Percentiles rank a stretch among this genome's conserved stretches.
These are phyloP conservation scores for Rachicladosporium sp. DNA, from an alignment of 2,329 filamentous ascomycete genomes.

Conservation along the genomic window DNA sequence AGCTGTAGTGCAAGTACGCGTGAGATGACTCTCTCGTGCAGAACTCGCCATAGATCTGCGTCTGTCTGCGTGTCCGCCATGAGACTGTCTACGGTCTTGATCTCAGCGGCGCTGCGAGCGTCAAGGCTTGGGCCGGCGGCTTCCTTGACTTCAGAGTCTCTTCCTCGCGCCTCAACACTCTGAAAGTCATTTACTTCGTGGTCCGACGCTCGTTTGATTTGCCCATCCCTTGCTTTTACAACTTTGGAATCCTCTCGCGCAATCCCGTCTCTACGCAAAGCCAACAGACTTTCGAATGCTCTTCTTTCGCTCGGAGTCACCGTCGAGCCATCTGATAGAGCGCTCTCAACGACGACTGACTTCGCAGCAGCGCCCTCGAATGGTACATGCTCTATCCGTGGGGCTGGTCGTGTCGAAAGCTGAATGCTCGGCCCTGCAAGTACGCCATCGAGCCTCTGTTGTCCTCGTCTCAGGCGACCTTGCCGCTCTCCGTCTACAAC, in stretches of 20 bases:
- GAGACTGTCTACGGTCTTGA: not conserved
- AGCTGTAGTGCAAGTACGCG: conserved; percentile 1
- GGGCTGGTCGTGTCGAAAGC: not conserved
- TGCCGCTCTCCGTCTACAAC: too few relatives aligned
- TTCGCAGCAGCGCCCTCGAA: conserved; percentile 4
- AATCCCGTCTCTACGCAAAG: not conserved
- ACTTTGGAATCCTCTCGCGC: too few relatives aligned
- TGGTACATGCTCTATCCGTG: conserved; percentile 2
- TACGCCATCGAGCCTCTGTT: too few relatives aligned
- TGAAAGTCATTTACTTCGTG: not conserved
- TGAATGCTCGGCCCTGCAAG: too few relatives aligned
- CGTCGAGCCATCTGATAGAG: not conserved
- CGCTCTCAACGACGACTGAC: conserved; percentile 1
- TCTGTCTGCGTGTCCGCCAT: conserved; percentile 3
- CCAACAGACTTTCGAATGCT: conserved; percentile 4
- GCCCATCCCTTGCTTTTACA: too few relatives aligned
- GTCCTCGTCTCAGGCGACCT: too few relatives aligned
- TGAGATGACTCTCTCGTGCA: conserved; percentile 2
- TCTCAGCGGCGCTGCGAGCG: conserved; percentile 1
- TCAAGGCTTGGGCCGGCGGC: not conserved
- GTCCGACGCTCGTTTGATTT: not conserved
- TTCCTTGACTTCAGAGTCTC: not conserved
- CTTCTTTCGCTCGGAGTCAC: conserved; percentile 4
- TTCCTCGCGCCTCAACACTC: not conserved
- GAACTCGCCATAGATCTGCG: conserved; percentile 3